Evolutionary conservation across 805 yeast species (phyloP).

Genomic region (Wickerhamiella spandovensis): DNA sequence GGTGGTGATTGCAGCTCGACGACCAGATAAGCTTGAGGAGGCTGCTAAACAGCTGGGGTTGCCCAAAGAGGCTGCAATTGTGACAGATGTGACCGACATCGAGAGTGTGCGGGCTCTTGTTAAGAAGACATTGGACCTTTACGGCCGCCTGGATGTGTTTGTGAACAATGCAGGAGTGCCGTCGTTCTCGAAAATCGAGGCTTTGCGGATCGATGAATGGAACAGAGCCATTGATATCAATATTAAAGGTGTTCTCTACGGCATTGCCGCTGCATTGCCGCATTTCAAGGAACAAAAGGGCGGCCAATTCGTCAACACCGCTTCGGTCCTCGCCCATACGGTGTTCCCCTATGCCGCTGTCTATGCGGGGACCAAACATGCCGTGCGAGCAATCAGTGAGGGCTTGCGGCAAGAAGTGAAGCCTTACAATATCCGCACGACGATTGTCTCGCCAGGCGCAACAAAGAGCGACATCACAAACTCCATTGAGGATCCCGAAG

Average conservation of each 20-base stretch:
- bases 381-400: constrained; percentile 38
- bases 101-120: not conserved
- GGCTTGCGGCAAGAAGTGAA: constrained; percentile 57
- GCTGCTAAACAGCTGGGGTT: not conserved
- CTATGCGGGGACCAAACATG: not conserved
- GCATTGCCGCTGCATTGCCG: not conserved
- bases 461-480: constrained; percentile 50
- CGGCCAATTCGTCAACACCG: not conserved
- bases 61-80: not conserved
- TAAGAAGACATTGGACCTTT: not conserved
- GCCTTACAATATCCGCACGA: constrained; percentile 49
- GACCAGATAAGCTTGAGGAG: not conserved
- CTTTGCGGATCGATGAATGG: not conserved
- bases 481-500: not conserved
- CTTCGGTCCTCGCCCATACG: not conserved
- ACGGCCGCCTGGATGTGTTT: not conserved
- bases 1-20: not conserved
- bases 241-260: not conserved
- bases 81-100: not conserved
- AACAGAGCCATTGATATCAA: not conserved
- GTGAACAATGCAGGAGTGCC: not conserved
- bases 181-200: not conserved
- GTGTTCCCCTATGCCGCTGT: not conserved
- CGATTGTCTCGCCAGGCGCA: constrained; percentile 60
- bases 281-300: not conserved